A percentile compares a stretch with the other conserved stretches of the same genome.
phyloP scores from a whole-genome alignment of 2,329 filamentous ascomycete species.

The Hawksworthiomyces lignivorus region DNA sequence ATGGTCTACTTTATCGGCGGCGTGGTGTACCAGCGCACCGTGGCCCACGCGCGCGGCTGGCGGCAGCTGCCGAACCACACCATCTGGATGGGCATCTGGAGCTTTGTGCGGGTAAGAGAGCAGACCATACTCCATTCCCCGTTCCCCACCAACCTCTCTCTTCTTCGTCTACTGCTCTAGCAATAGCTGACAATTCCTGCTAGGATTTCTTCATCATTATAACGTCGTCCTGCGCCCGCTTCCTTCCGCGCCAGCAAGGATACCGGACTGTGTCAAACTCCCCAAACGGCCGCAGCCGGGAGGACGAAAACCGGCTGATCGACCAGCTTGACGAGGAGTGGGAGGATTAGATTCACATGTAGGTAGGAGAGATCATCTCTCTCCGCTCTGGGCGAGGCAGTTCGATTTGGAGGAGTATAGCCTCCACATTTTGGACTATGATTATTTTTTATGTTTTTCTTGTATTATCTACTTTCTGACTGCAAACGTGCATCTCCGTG shows the following conservation, averaged over 20 bases:
- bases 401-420: too few relatives aligned
- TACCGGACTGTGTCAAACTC: slow-evolving; percentile 58
- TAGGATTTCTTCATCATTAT: slow-evolving; percentile 61
- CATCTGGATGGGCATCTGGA: slow-evolving; percentile 82
- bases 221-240: slow-evolving; percentile 61
- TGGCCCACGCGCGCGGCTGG: slow-evolving; percentile 92
- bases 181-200: too few relatives aligned
- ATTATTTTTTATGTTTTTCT: too few relatives aligned
- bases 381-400: too few relatives aligned
- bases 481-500: too few relatives aligned
- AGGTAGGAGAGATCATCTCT: too few relatives aligned
- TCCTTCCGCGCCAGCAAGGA: slow-evolving; percentile 56
- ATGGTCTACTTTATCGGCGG: slow-evolving; percentile 87
- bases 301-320: slow-evolving; percentile 89
- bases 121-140: too few relatives aligned
- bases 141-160: too few relatives aligned
- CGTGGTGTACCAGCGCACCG: slow-evolving; percentile 90
- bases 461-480: too few relatives aligned
- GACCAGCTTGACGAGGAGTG: slow-evolving; percentile 96
- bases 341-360: slow-evolving; percentile 75
- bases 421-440: too few relatives aligned
- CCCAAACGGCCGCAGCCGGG: slow-evolving; percentile 45
- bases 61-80: slow-evolving; percentile 89
- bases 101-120: slow-evolving; percentile 76
- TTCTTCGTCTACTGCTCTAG: slow-evolving; percentile 6